A percentile compares a stretch with the other conserved stretches of the same genome.
These are phyloP conservation scores for Barnettozyma salicaria DNA, from an alignment of 805 yeast species.

Conservation along the genomic window DNA sequence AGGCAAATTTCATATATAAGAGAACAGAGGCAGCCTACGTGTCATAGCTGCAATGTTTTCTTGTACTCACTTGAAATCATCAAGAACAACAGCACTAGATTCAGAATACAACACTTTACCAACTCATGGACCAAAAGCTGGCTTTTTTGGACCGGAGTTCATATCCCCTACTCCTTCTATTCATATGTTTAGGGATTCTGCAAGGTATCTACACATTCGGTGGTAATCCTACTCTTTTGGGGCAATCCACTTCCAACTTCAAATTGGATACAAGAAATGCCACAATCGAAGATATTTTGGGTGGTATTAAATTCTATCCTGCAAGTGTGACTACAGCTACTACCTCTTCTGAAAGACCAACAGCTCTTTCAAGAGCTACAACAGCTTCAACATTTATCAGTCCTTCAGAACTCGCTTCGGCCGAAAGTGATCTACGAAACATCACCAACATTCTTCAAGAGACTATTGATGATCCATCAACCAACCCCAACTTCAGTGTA, in stretches of 20 bases:
- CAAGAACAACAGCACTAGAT: too few relatives aligned
- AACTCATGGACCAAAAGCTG: neutral
- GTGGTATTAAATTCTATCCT: slow-evolving; percentile 3
- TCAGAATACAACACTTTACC: too few relatives aligned
- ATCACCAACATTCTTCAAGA: neutral
- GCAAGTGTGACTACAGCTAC: neutral
- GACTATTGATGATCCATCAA: neutral
- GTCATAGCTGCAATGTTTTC: too few relatives aligned
- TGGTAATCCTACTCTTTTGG: neutral
- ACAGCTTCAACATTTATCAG: neutral
- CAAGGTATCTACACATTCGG: slow-evolving; percentile 8
- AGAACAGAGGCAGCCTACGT: too few relatives aligned
- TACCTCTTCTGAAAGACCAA: neutral
- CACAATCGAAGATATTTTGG: slow-evolving; percentile 7
- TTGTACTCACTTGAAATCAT: too few relatives aligned
- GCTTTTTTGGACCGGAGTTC: neutral
- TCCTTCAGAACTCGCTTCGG: neutral
- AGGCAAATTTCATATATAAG: too few relatives aligned
- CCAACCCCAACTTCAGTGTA: slow-evolving; percentile 3
- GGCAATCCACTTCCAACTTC: slow-evolving; percentile 6
- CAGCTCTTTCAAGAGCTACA: neutral
- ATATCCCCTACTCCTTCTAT: neutral
- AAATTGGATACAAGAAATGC: slow-evolving; percentile 10
- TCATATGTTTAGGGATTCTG: neutral
- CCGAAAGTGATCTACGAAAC: neutral